Base-by-base conservation (phyloP, 345 rosid species). In the Aquilaria malaccensis region DNA sequence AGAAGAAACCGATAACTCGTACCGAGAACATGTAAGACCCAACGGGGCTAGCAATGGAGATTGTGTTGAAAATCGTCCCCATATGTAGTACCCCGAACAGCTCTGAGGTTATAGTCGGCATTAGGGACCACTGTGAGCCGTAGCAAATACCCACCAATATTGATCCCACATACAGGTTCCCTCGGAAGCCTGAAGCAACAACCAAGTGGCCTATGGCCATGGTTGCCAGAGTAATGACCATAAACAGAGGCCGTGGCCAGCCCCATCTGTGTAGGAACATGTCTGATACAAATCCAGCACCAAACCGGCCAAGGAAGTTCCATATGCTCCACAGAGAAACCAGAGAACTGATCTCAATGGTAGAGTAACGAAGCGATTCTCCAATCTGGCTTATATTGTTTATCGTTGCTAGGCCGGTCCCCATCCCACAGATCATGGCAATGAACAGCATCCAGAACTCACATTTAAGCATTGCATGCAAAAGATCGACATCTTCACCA, bases 11-110 rank as follows among this genome's bases (percentile, higher is more conserved):
- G 0, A 92, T 85, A 12, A 89, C 65, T 67, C 84, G 79, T 29
- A 93, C 98, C 15, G 97, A 93, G 67, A 87, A 81, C 22, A 83
- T 80, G 13, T 93, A 93, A 0, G 98, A 87, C 59, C 98, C 98
- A 0, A 93, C 72, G 0, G 98, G 97, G 65, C 93, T 85, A 10
- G 97, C 95, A 33, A 85, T 61, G 4, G 88, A 84, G 33, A 93
- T 85, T 60, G 98, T 80, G 71, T 93, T 93, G 76, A 82, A 87
- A 49, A 93, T 85, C 30, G 98, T 89, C 15, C 95, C 97, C 93
- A 93, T 77, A 65, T 93, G 93, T 1, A 79, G 52, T 11, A 89
- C 77, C 0, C 98, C 96, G 3, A 89, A 89, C 50, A 92, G 55
- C 70, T 92, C 95, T 1, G 85, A 82, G 12, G 82, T 74, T 43